These are phyloP conservation scores for Colletotrichum sp. DNA, from an alignment of 2,329 filamentous ascomycete species.

Conservation along the genomic window DNA sequence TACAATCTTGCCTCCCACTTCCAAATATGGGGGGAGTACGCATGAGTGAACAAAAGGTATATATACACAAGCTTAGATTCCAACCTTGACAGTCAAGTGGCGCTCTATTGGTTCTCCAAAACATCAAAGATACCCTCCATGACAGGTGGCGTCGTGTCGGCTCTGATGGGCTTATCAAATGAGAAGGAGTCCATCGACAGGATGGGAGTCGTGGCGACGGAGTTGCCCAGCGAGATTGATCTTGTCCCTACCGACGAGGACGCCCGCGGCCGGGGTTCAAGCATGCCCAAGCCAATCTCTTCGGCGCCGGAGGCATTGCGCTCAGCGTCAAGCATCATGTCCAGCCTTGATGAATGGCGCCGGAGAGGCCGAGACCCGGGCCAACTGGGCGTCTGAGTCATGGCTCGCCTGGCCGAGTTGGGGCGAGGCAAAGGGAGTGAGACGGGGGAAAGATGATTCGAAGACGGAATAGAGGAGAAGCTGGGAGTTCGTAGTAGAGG, in stretches of 20 bases:
- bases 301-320: slow-evolving; percentile 1
- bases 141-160: not conserved
- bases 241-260: not conserved
- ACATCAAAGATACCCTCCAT: slow-evolving; percentile 18
- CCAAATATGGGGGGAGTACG: not conserved
- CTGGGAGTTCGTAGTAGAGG: not conserved
- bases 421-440: not conserved
- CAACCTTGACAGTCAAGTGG: not conserved
- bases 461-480: not conserved
- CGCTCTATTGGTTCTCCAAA: slow-evolving; percentile 3
- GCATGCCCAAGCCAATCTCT: slow-evolving; percentile 13
- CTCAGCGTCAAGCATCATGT: slow-evolving; percentile 13
- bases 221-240: not conserved
- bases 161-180: not conserved
- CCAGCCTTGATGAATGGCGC: not conserved
- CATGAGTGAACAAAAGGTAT: not conserved
- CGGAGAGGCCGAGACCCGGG: not conserved
- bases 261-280: not conserved
- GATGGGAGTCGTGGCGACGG: not conserved
- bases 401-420: not conserved
- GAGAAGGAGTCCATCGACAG: not conserved
- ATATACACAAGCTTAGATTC: not conserved
- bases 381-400: not conserved
- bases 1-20: not conserved
- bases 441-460: not conserved